Conservation (phyloP, 129 eudicot species). For the Centaurea solstitialis region DNA sequence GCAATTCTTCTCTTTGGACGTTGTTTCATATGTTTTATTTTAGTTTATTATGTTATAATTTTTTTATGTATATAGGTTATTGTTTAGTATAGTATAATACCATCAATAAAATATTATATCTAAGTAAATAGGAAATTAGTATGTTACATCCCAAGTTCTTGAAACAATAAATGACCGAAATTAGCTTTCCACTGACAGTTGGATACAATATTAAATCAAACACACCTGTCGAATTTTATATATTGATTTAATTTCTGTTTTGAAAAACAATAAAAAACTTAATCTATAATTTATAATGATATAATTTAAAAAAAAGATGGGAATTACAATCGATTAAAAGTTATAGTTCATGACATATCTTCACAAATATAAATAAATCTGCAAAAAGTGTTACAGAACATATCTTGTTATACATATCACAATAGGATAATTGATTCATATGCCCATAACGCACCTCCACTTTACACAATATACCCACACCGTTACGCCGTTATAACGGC, state of each 20-base stretch:
- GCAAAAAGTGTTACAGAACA: too few species aligned
- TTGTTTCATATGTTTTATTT: constrained; percentile 17
- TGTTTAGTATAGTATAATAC: constrained; percentile 16
- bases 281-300: neutral
- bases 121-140: constrained; percentile 17
- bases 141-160: neutral
- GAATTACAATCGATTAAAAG: neutral
- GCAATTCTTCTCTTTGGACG: constrained; percentile 44
- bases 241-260: neutral
- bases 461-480: too few species aligned
- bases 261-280: neutral
- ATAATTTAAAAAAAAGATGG: neutral
- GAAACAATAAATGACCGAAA: constrained; percentile 13
- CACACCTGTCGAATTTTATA: neutral
- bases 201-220: neutral
- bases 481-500: too few species aligned
- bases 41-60: neutral
- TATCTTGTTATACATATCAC: too few species aligned
- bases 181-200: neutral
- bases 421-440: too few species aligned
- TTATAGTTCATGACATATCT: too few species aligned
- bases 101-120: constrained; percentile 24
- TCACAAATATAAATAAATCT: too few species aligned
- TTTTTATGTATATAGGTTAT: constrained; percentile 18
- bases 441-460: too few species aligned